A percentile compares a stretch with the other conserved stretches of the same genome.
Evolutionary conservation across 345 rosid species (phyloP).

Genomic region (Cochlearia excelsa): DNA sequence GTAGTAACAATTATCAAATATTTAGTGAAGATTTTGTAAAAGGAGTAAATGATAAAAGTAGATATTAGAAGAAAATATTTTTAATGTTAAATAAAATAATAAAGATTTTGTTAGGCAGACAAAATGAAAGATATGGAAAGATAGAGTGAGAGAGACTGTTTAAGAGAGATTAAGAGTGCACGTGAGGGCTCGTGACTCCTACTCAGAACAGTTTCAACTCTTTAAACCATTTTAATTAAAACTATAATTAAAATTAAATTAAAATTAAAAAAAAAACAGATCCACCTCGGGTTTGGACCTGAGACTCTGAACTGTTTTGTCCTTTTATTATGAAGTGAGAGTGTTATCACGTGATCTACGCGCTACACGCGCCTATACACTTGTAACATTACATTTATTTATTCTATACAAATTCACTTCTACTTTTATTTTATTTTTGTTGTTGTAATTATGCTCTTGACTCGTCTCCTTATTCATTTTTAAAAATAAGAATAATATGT

Average conservation of each 20-base stretch:
- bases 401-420: constrained; percentile 6
- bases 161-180: constrained; percentile 20
- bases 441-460: constrained; percentile 20
- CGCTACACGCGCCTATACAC: constrained; percentile 40
- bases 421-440: constrained; percentile 10
- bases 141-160: background rate
- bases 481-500: background rate
- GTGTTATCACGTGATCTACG: constrained; percentile 37
- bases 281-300: constrained; percentile 40
- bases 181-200: constrained; percentile 43
- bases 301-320: constrained; percentile 33
- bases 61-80: background rate
- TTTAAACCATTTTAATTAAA: constrained; percentile 23
- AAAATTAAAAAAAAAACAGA: constrained; percentile 29
- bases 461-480: background rate
- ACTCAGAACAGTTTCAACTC: constrained; percentile 27
- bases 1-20: too few relatives aligned
- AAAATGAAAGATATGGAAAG: constrained; percentile 21
- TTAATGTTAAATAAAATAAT: background rate
- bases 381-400: constrained; percentile 20
- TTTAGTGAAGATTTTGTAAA: background rate
- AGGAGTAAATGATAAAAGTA: background rate
- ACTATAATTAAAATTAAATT: background rate
- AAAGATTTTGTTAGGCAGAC: constrained; percentile 32
- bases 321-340: constrained; percentile 20